Percentiles rank a stretch among this genome's conserved stretches.
These are phyloP conservation scores for Emergomyces pasteurianus DNA, from an alignment of 2,329 filamentous ascomycete species.

Conservation along the genomic window DNA sequence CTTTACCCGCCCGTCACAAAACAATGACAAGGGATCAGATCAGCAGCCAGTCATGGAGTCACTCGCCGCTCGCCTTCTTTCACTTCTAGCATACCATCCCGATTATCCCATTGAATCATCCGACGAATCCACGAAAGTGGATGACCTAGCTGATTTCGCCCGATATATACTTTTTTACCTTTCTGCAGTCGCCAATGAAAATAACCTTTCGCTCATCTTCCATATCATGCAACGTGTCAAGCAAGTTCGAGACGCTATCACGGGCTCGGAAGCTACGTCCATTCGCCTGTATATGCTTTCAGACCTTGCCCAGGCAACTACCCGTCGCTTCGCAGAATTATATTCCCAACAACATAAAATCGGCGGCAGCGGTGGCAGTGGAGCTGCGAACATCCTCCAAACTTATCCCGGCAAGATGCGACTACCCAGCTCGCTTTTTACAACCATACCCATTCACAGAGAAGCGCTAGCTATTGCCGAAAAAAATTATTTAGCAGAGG, in stretches of 20 bases:
- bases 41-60: constrained; percentile 61
- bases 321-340: constrained; percentile 75
- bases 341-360: constrained; percentile 56
- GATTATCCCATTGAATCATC: constrained; percentile 50
- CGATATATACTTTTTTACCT: constrained; percentile 87
- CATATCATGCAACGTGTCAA: constrained; percentile 90
- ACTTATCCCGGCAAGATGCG: constrained; percentile 71
- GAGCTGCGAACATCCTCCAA: constrained; percentile 50
- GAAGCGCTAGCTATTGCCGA: constrained; percentile 75
- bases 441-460: constrained; percentile 60
- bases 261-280: constrained; percentile 37
- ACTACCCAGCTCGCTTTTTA: constrained; percentile 68
- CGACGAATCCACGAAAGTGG: constrained; percentile 36
- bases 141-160: constrained; percentile 63
- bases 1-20: constrained; percentile 41
- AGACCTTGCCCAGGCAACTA: constrained; percentile 71
- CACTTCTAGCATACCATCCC: constrained; percentile 83
- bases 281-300: constrained; percentile 65
- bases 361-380: constrained; percentile 25
- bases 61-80: constrained; percentile 69
- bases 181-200: constrained; percentile 66
- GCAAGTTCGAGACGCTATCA: constrained; percentile 70
- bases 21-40: constrained; percentile 29
- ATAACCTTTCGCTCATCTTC: constrained; percentile 79
- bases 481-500: constrained; percentile 71